Evolutionary conservation across 2,329 filamentous ascomycete species (phyloP).

Genomic region (Colletotrichum noveboracense): DNA sequence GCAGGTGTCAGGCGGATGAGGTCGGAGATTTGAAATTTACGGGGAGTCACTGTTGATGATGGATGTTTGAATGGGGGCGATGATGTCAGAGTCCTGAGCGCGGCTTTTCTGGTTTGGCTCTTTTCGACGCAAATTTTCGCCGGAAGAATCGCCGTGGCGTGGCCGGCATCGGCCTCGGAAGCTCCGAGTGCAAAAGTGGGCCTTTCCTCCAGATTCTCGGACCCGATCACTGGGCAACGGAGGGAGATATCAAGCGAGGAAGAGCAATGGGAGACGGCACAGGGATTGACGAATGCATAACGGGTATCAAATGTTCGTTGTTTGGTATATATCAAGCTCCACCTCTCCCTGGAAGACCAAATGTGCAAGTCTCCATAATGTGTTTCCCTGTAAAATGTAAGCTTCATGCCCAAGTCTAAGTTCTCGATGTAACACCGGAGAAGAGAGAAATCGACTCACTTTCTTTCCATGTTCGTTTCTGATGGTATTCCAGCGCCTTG

Average conservation of each 20-base stretch:
- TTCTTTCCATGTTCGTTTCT: slow-evolving; percentile 8
- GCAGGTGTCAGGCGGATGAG: neutral
- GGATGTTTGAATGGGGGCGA: neutral
- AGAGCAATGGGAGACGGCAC: neutral
- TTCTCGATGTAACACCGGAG: rapidly evolving
- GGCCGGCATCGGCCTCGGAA: slow-evolving; percentile 15
- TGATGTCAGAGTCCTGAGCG: slow-evolving; percentile 9
- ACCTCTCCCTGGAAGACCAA: neutral
- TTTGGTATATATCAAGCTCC: neutral
- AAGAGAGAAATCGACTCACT: neutral
- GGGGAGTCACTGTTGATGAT: neutral
- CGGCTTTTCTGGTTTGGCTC: neutral
- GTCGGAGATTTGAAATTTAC: neutral
- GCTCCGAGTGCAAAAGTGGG: slow-evolving; percentile 6
- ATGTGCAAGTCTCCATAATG: slow-evolving; percentile 9
- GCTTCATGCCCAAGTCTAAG: rapidly evolving
- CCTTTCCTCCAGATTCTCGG: neutral
- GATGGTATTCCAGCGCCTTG: slow-evolving; percentile 24
- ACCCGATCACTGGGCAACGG: neutral
- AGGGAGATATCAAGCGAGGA: neutral
- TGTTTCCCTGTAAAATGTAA: neutral
- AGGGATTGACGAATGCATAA: neutral
- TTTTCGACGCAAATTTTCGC: slow-evolving; percentile 15
- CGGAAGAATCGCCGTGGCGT: slow-evolving; percentile 9
- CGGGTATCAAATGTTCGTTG: neutral